Evolutionary conservation across 371 early-diverging fungal genomes (phyloP).

Genomic region (Syncephalastrum sp.): DNA sequence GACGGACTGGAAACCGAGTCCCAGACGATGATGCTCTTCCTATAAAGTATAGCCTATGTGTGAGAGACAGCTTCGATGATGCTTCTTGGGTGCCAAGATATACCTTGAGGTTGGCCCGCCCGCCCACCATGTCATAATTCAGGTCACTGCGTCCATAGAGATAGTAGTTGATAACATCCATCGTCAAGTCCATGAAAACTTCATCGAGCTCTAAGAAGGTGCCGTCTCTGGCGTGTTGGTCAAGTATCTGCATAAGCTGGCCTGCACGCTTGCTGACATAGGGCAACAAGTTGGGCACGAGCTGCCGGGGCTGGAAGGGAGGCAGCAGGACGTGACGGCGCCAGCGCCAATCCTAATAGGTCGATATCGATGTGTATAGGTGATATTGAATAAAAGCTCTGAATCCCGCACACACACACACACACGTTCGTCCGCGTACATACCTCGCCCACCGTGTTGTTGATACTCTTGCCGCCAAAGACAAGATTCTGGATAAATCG

Average conservation of each 20-base stretch:
- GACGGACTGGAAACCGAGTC: slow-evolving; percentile 45
- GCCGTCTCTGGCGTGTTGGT: slow-evolving; percentile 16
- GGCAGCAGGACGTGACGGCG: slow-evolving; percentile 46
- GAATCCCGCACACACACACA: no score
- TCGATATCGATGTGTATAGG: background rate
- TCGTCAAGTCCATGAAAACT: slow-evolving; percentile 39
- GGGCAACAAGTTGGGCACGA: slow-evolving; percentile 42
- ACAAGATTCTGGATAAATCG: slow-evolving; percentile 43
- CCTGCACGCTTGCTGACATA: slow-evolving; percentile 31
- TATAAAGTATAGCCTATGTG: slow-evolving; percentile 5
- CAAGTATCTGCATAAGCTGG: slow-evolving; percentile 20
- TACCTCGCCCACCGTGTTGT: slow-evolving; percentile 48
- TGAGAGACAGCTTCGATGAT: background rate
- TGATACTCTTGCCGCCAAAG: slow-evolving; percentile 47
- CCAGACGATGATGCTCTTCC: slow-evolving; percentile 37
- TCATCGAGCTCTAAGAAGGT: slow-evolving; percentile 37
- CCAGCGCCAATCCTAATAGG: slow-evolving; percentile 51
- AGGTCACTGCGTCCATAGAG: slow-evolving; percentile 44
- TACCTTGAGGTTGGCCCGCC: slow-evolving; percentile 43
- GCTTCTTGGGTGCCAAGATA: background rate
- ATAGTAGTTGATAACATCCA: slow-evolving; percentile 52
- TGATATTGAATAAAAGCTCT: background rate
- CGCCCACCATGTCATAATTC: slow-evolving; percentile 40
- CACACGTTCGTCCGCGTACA: background rate
- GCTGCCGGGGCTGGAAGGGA: slow-evolving; percentile 44